Evolutionary conservation across 2,329 filamentous ascomycete species (phyloP), one percentile per base, ranked within the genome.

Genomic region (Myriosclerotinia curreyana): DNA sequence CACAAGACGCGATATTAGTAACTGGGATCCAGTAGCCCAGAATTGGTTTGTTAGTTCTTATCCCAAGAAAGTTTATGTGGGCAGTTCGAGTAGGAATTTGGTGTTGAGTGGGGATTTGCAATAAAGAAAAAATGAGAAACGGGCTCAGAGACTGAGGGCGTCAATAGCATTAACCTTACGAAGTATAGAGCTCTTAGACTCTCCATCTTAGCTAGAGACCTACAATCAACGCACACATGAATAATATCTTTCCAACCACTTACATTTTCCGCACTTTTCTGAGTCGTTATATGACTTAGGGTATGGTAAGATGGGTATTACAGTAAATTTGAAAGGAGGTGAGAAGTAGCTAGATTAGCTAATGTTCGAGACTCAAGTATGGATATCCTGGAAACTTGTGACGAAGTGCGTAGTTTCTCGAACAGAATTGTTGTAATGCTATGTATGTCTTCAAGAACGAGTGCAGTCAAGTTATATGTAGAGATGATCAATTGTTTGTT

Each of bases 1-100:
- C 62, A 95, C 88, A 5, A 83, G 93, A 46, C 85, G 92, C 60
- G 94, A 98, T 74, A 71, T 98, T 64, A 92, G 88, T 74, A 95
- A 92, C 79, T 97, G 93, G 93, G 91, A 96, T 70, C 78, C 84
- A 0, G 81, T 72, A 1, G 76, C 78, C 17, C 93, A 97, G 81
- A 88, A 97, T 79, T 97, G 94, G 93, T 83, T 92, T 59, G 51
- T 74, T n/a, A 72, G 64, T 36, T 9, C 22, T 5, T 71, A 68
- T 56, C 70, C 70, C 0, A 75, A 75, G 71, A 74, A 65, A 25
- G 72, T 74, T 17, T 71, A 69, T 67, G 70, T 75, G 0, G 73
- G 73, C 1, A 71, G 71, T 15, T 73, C 71, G 25, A 64, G 62
- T 40, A 69, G 72, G 46, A 70, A 70, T 52, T 54, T 75, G 54